Evolutionary conservation across 345 rosid genomes (phyloP).

Genomic region (Viola odorata): DNA sequence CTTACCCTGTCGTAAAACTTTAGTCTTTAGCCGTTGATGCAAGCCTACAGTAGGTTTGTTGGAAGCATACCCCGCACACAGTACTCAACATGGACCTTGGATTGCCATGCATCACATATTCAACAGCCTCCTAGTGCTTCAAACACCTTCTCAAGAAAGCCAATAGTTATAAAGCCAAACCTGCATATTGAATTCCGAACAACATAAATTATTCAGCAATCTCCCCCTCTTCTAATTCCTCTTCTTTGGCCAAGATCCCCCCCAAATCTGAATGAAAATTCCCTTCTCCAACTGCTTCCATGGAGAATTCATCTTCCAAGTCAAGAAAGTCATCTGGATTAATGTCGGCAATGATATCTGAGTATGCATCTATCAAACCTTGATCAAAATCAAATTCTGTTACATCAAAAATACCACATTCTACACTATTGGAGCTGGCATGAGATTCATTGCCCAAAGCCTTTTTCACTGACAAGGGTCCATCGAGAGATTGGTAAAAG

Average conservation of each 20-base stretch:
- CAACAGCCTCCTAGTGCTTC: too few species aligned
- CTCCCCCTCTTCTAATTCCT: constrained; percentile 88
- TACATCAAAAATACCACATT: constrained; percentile 20
- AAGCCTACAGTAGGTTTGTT: too few species aligned
- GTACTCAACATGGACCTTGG: too few species aligned
- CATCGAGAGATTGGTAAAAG: constrained; percentile 12
- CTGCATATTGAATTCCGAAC: too few species aligned
- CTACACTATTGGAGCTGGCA: constrained; percentile 9
- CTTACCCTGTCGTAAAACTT: too few species aligned
- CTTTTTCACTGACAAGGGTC: constrained; percentile 8
- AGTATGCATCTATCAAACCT: constrained; percentile 56
- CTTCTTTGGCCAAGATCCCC: constrained; percentile 14
- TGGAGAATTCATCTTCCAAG: constrained; percentile 47
- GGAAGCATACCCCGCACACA: too few species aligned
- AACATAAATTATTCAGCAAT: constrained; percentile 49
- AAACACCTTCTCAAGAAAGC: too few species aligned
- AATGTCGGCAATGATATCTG: constrained; percentile 55
- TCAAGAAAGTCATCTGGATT: constrained; percentile 68
- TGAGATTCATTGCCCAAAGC: constrained; percentile 7
- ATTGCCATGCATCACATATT: too few species aligned
- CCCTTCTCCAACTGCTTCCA: constrained; percentile 30
- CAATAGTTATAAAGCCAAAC: too few species aligned
- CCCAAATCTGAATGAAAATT: constrained; percentile 19
- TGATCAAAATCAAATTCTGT: constrained; percentile 62
- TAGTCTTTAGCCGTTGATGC: too few species aligned